Conservation (phyloP, 768 basidiomycete species). For the Termitomyces bulborhizus region DNA sequence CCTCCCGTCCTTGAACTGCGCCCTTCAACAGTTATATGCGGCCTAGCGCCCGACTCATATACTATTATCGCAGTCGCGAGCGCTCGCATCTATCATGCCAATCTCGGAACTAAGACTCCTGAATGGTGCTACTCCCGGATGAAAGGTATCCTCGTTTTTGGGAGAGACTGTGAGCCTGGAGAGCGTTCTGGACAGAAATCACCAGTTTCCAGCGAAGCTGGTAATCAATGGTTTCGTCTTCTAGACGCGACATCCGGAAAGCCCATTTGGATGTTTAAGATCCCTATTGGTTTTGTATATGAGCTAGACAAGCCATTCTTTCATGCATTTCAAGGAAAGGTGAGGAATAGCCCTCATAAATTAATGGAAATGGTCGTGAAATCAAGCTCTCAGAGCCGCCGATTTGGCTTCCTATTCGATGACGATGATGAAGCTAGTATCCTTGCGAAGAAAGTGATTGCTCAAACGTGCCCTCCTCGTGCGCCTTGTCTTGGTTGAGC, state of each 20-base stretch:
- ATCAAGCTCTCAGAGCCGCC: slow-evolving; percentile 43
- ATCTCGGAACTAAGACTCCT: slow-evolving; percentile 36
- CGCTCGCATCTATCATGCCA: slow-evolving; percentile 59
- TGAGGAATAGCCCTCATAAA: slow-evolving; percentile 31
- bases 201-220: slow-evolving; percentile 15
- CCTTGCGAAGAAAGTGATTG: slow-evolving; percentile 33
- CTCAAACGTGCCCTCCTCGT: slow-evolving; percentile 21
- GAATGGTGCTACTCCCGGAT: slow-evolving; percentile 60
- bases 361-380: slow-evolving; percentile 36
- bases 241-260: slow-evolving; percentile 50
- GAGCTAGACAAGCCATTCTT: slow-evolving; percentile 87
- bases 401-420: slow-evolving; percentile 46
- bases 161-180: slow-evolving; percentile 30
- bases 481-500: slow-evolving; percentile 11
- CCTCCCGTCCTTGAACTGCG: slow-evolving; percentile 9
- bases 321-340: slow-evolving; percentile 83
- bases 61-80: slow-evolving; percentile 46
- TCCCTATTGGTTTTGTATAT: slow-evolving; percentile 61
- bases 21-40: slow-evolving; percentile 8
- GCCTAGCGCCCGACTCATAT: slow-evolving; percentile 23
- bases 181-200: slow-evolving; percentile 19
- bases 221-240: slow-evolving; percentile 58
- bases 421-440: slow-evolving; percentile 41
- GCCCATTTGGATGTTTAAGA: slow-evolving; percentile 63
- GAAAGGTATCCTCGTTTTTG: slow-evolving; percentile 55